Evolutionary conservation across 2,329 filamentous ascomycete genomes (phyloP), one percentile per base, ranked within the genome.

Genomic region (Talaromyces marneffei): DNA sequence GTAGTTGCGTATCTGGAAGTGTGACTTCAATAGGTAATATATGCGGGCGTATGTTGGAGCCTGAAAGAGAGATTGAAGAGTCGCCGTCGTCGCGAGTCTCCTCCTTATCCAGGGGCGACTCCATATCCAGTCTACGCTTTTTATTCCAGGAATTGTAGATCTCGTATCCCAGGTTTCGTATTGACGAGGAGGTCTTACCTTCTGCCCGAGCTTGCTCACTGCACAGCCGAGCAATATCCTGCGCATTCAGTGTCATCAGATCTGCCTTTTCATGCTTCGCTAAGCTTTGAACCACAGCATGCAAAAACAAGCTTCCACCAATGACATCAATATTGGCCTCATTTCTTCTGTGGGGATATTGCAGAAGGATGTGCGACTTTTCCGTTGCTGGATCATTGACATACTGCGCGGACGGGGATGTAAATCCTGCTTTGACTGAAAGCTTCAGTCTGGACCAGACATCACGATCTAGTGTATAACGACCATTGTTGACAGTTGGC

Each of bases 211-310:
- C 74, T 46, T 79, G 75, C 63, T 80, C 74, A 39, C 70, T 72
- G 61, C 76, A 77, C 10, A 79, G 65, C 63, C 78, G 73, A 27
- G 76, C 75, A 62, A 79, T 78, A 66, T 80, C 78, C 63, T 78
- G 77, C 16, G 77, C 77, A 65, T 78, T 76, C 50, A 80, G 69
- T 0, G 74, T 78, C 48, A 79, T 69, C 57, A 79, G 57, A 64
- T 79, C 74, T 29, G 75, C 70, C 12, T 71, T 67, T 77, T 89
- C 76, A 35, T 85, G 80, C 12, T 77, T 76, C 0, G 89, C 88
- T 46, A 88, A 77, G 56, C 84, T 81, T 62, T 84, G 80, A 1
- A 92, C 83, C n/a, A 90, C 77, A 3, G 77, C 74, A 64, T 87
- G 82, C 37, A 90, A 74, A 64, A 83, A 80, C 52, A 73, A 71